Evolutionary conservation across 345 rosid genomes (phyloP).

Genomic region (Noccaea bulbosa): DNA sequence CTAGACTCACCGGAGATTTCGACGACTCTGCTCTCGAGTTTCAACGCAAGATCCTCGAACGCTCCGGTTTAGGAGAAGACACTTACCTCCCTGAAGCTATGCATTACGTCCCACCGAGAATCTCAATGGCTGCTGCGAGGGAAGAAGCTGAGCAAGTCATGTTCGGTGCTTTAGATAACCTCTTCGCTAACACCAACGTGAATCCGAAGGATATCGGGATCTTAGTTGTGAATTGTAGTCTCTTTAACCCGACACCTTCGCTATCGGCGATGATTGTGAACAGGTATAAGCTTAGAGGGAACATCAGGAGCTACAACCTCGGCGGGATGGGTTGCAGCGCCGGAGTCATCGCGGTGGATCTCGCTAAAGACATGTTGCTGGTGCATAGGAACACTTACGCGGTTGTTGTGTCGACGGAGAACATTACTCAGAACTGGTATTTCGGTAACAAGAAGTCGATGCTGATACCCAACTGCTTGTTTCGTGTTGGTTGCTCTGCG

Average conservation of each 20-base stretch:
- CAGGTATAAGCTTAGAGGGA: constrained; percentile 55
- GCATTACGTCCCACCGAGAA: constrained; percentile 44
- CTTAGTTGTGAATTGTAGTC: constrained; percentile 57
- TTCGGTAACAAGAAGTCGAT: constrained; percentile 53
- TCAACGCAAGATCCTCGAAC: constrained; percentile 54
- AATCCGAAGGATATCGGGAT: constrained; percentile 55
- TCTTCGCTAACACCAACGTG: constrained; percentile 46
- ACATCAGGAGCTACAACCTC: constrained; percentile 53
- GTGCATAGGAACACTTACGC: constrained; percentile 51
- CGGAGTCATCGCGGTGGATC: constrained; percentile 51
- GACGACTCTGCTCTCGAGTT: constrained; percentile 52
- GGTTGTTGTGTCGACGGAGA: constrained; percentile 54
- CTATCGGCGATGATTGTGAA: constrained; percentile 59
- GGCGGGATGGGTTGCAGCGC: constrained; percentile 67
- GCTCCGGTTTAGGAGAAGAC: constrained; percentile 57
- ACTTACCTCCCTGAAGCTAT: constrained; percentile 54
- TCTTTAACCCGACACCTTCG: constrained; percentile 59
- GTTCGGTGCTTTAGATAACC: constrained; percentile 56
- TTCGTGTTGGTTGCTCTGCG: constrained; percentile 53
- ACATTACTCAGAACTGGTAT: constrained; percentile 55
- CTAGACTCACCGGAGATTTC: constrained; percentile 47
- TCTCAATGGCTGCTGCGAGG: constrained; percentile 53
- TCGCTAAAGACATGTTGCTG: constrained; percentile 53
- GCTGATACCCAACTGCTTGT: constrained; percentile 58
- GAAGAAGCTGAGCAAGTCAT: constrained; percentile 59